A percentile compares a stretch with the other conserved stretches of the same genome.
Evolutionary conservation across 2,329 filamentous ascomycete species (phyloP).

Genomic region (Dactylella cylindrospora): DNA sequence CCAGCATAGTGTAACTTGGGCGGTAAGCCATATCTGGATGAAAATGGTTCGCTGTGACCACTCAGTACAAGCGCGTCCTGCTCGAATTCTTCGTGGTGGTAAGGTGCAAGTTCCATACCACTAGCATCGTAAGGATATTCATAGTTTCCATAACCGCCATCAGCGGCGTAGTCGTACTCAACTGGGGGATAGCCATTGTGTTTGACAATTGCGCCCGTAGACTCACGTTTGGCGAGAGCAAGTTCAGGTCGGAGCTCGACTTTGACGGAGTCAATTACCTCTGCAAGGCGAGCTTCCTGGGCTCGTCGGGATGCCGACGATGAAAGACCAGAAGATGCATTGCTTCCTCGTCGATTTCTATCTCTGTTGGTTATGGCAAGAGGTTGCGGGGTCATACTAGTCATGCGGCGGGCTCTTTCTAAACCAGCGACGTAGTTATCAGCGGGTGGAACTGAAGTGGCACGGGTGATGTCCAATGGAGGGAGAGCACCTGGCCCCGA

Average conservation of each 20-base stretch:
- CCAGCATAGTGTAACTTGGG: conserved; percentile 39
- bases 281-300: conserved; percentile 45
- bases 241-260: conserved; percentile 37
- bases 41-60: conserved; percentile 41
- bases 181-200: conserved; percentile 28
- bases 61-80: conserved; percentile 42
- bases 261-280: conserved; percentile 44
- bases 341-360: conserved; percentile 46
- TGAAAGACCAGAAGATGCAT: conserved; percentile 45
- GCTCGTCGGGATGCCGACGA: conserved; percentile 45
- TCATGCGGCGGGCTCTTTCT: conserved; percentile 45
- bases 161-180: conserved; percentile 36
- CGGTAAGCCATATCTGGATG: conserved; percentile 40
- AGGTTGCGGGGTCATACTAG: conserved; percentile 45
- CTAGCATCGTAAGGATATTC: conserved; percentile 39
- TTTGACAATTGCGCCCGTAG: conserved; percentile 29
- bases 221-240: conserved; percentile 32
- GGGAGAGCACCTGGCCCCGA: conserved; percentile 43
- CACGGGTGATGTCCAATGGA: conserved; percentile 46
- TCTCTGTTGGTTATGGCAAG: conserved; percentile 31
- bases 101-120: conserved; percentile 43
- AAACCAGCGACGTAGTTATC: conserved; percentile 40
- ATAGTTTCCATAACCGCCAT: conserved; percentile 18
- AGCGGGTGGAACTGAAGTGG: conserved; percentile 47
- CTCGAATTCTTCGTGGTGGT: conserved; percentile 44